A percentile compares a stretch with the other conserved stretches of the same genome.
Conservation (phyloP, 306 rosid species). For the Inga oerstediana region DNA sequence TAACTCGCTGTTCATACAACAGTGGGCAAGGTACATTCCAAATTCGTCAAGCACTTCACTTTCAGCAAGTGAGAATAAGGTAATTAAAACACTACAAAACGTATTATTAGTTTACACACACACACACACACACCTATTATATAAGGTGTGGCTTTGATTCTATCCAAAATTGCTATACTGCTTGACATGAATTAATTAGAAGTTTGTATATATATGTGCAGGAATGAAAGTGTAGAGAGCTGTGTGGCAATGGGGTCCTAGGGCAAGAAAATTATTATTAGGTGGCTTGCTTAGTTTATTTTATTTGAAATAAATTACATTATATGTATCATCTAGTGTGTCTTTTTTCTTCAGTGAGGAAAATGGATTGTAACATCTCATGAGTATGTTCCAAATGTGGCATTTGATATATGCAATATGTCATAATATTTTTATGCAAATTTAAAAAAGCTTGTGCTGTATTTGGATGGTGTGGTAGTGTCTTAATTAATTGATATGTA, state of each 20-base stretch:
- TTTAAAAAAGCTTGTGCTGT: too few species aligned
- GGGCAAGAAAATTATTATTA: slow-evolving; percentile 27
- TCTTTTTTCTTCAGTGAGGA: slow-evolving; percentile 10
- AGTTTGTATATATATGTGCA: slow-evolving; percentile 17
- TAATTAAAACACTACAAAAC: slow-evolving; percentile 25
- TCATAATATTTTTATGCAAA: background rate
- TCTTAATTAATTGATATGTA: too few species aligned
- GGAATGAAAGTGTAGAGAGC: slow-evolving; percentile 37
- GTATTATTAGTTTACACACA: background rate
- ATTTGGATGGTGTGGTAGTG: too few species aligned
- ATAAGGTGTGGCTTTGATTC: background rate
- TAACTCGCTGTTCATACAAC: slow-evolving; percentile 17
- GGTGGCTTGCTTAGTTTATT: slow-evolving; percentile 3
- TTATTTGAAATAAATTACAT: slow-evolving; percentile 30
- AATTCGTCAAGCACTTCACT: slow-evolving; percentile 60
- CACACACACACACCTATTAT: background rate
- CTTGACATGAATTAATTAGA: background rate
- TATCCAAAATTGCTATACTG: background rate
- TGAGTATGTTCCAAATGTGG: slow-evolving; percentile 12
- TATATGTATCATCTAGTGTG: background rate
- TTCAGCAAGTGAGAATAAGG: slow-evolving; percentile 56
- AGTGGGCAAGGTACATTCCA: slow-evolving; percentile 98
- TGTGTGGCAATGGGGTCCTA: slow-evolving; percentile 9
- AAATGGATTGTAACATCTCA: slow-evolving; percentile 12
- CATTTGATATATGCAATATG: slow-evolving; percentile 10